phyloP scores from a whole-genome alignment of 2,329 filamentous ascomycete species.

The Beauveria bassiana region DNA sequence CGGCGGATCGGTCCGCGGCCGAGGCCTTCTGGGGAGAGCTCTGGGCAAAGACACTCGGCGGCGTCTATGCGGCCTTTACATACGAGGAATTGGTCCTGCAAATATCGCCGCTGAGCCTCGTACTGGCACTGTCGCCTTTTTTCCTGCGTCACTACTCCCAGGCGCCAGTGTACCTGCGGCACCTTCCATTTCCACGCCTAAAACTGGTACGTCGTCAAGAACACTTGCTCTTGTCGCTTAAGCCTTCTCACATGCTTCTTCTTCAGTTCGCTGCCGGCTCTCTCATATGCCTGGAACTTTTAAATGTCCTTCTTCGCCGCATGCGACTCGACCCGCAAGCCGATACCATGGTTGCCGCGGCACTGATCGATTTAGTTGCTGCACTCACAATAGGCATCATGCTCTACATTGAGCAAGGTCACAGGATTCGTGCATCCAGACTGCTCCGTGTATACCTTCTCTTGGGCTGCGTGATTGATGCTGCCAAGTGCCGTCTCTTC shows the following conservation, averaged over 20 bases:
- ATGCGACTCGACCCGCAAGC: constrained; percentile 1
- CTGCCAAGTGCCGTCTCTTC: not conserved
- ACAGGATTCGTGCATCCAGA: not conserved
- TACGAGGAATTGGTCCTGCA: constrained; percentile 2
- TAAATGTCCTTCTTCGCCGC: not conserved
- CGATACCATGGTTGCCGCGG: constrained; percentile 7
- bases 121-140: constrained; percentile 3
- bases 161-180: not conserved
- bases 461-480: not conserved
- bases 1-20: not conserved
- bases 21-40: not conserved
- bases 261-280: not conserved
- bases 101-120: not conserved
- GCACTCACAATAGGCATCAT: constrained; percentile 4
- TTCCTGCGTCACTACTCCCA: constrained; percentile 6
- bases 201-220: not conserved
- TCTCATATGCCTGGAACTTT: not conserved
- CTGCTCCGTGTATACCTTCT: not conserved
- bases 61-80: not conserved
- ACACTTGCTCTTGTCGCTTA: not conserved
- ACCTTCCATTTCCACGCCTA: not conserved
- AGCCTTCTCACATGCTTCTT: not conserved
- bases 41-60: not conserved
- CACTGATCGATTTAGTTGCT: constrained; percentile 2
- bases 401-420: constrained; percentile 3